Conservation (phyloP, 768 basidiomycete species). For the Psilocybe cubensis region DNA sequence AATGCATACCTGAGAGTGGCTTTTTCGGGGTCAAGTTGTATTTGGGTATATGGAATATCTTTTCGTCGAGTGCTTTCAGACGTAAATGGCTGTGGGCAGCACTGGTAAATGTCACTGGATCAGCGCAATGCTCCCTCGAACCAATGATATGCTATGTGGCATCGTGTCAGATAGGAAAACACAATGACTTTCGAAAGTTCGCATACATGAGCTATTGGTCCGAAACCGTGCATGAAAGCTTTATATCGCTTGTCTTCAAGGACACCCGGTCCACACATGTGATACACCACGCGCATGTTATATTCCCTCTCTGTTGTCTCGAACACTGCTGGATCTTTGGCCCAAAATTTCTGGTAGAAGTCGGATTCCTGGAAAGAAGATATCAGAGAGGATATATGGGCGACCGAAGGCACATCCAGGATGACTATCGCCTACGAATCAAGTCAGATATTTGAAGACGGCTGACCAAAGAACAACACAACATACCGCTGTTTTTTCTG, state of each 20-base stretch:
- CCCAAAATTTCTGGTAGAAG: constrained; percentile 53
- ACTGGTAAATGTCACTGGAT: constrained; percentile 76
- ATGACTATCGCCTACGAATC: constrained; percentile 59
- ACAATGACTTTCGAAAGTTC: background rate
- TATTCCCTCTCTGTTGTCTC: constrained; percentile 37
- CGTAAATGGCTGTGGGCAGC: constrained; percentile 73
- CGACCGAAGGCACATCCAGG: constrained; percentile 69
- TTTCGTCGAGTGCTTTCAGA: constrained; percentile 69
- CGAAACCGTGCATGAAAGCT: constrained; percentile 73
- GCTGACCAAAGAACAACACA: background rate
- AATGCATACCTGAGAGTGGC: constrained; percentile 39
- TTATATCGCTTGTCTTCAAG: constrained; percentile 71
- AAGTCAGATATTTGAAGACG: background rate
- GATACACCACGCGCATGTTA: constrained; percentile 59
- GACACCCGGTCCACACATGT: constrained; percentile 73
- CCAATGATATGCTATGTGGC: constrained; percentile 71
- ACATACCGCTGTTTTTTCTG: constrained; percentile 51
- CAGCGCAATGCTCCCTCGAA: constrained; percentile 59
- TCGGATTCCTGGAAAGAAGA: constrained; percentile 48
- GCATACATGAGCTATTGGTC: constrained; percentile 57
- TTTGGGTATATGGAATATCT: constrained; percentile 74
- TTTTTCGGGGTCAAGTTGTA: constrained; percentile 46
- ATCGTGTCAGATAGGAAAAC: background rate
- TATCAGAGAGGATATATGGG: constrained; percentile 56
- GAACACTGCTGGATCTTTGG: constrained; percentile 39